phyloP scores from a whole-genome alignment of 208 protist genomes.

The Balamuthia mandrillaris region DNA sequence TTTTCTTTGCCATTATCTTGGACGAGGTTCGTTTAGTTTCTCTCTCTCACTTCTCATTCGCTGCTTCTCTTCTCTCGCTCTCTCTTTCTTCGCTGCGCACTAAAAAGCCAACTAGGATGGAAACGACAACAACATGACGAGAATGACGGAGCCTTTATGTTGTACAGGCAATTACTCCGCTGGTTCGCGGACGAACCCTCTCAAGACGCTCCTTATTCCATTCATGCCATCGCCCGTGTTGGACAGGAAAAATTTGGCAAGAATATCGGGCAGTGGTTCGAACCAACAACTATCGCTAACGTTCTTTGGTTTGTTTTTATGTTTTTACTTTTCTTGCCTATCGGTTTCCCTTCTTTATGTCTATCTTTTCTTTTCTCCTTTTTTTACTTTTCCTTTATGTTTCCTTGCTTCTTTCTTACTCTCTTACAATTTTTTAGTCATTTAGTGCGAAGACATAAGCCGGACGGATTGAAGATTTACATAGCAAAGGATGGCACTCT shows the following conservation, averaged over 20 bases:
- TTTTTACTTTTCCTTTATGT: not conserved
- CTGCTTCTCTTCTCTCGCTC: not conserved
- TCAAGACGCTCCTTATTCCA: conserved; percentile 47
- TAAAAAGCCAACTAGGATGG: too few relatives aligned
- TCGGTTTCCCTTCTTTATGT: not conserved
- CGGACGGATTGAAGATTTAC: conserved; percentile 13
- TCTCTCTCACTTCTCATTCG: not conserved
- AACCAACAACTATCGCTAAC: conserved; percentile 42
- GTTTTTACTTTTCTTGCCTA: not conserved
- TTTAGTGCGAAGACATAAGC: not conserved
- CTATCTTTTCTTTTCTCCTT: not conserved
- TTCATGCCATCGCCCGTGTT: conserved; percentile 41
- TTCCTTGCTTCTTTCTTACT: not conserved
- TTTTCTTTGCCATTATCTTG: conserved; percentile 61
- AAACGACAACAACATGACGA: not conserved
- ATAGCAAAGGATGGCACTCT: conserved; percentile 1
- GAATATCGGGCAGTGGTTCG: conserved; percentile 58
- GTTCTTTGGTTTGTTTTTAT: not conserved
- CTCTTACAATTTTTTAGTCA: not conserved
- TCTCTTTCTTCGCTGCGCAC: too few relatives aligned
- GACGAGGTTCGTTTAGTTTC: not conserved
- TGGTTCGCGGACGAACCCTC: conserved; percentile 48
- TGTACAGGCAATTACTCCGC: conserved; percentile 16
- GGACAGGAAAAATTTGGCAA: conserved; percentile 7
- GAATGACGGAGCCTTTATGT: not conserved